Evolutionary conservation across 1,139 yeast genomes (phyloP), one percentile per base, ranked within the genome.

Genomic region (Tardiomyces blankii): DNA sequence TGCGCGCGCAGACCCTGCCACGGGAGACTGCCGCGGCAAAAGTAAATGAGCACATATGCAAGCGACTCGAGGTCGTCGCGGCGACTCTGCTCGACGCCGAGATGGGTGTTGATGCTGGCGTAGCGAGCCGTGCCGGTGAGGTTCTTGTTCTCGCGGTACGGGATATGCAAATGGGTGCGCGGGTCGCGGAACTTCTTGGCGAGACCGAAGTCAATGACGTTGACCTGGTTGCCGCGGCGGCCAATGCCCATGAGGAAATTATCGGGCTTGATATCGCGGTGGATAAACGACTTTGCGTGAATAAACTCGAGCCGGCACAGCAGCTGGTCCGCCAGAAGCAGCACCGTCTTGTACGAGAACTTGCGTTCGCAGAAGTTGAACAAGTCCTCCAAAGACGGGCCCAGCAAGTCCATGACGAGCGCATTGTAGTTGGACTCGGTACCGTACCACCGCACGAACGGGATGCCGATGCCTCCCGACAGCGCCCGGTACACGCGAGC

Each of bases 1-100:
- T 91, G 94, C 32, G 98, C 98, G 65, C 88, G 88, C 59, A 91
- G 77, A 13, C 98, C 98, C 69, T 91, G 98, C 98, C 98, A 91
- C 46, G 98, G 98, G 61, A 91, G 73, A 19, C 93, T 85, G 39
- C 98, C 98, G 52, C 96, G 79, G 65, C 95, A 81, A 64, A 91
- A 91, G 68, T 91, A 91, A 59, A 91, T 87, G 61, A 91, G 78
- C 41, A 91, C 97, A 64, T 91, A 91, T 39, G 97, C 97, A 65
- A 91, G 75, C 54, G 94, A 82, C 68, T 91, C 98, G 68, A 91
- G 77, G 66, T 91, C 98, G 66, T 91, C 98, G 64, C 98, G 78
- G 68, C 98, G 81, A 51, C 88, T 81, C 67, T 91, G 98, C 66
- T 91, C 98, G 57, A 91, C 85, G 45, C 98, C 98, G 63, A 91